These are phyloP conservation scores for Phaseolus coccineus DNA, from an alignment of 331 rosid genomes.

Conservation along the genomic window DNA sequence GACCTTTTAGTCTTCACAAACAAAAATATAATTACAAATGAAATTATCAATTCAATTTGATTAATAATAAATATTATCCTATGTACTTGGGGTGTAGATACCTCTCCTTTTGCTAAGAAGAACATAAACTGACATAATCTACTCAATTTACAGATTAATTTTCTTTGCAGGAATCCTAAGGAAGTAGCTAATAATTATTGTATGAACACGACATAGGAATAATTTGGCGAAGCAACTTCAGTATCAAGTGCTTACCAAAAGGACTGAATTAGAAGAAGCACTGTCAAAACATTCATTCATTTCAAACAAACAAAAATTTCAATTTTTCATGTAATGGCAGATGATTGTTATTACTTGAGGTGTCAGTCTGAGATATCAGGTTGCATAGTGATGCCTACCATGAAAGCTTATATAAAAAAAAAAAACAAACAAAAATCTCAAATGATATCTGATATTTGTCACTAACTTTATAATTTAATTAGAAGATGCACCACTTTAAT, in stretches of 20 bases:
- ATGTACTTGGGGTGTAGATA: too few relatives aligned
- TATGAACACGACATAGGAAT: slow-evolving; percentile 11
- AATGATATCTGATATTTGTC: slow-evolving; percentile 22
- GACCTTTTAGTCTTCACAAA: too few relatives aligned
- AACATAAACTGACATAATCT: slow-evolving; percentile 35
- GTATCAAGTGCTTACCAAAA: slow-evolving; percentile 20
- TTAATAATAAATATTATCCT: too few relatives aligned
- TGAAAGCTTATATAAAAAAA: too few relatives aligned
- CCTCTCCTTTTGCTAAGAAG: slow-evolving; percentile 18
- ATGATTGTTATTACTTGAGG: too few relatives aligned
- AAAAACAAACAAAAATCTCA: not conserved
- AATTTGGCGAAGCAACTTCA: not conserved
- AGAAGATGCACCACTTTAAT: slow-evolving; percentile 19
- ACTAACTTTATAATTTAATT: slow-evolving; percentile 34
- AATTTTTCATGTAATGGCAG: not conserved
- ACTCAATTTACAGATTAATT: slow-evolving; percentile 19
- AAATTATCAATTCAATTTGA: too few relatives aligned
- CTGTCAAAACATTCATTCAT: slow-evolving; percentile 27
- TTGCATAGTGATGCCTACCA: too few relatives aligned
- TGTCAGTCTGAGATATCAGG: too few relatives aligned
- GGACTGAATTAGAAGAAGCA: slow-evolving; percentile 13
- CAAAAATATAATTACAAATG: too few relatives aligned
- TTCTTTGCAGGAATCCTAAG: slow-evolving; percentile 31
- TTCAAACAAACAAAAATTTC: slow-evolving; percentile 26
- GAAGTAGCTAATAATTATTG: slow-evolving; percentile 28